Percentiles rank a stretch among this genome's conserved stretches.
Conservation (phyloP, 129 eudicot genomes). For the Flaveria sonorensis region DNA sequence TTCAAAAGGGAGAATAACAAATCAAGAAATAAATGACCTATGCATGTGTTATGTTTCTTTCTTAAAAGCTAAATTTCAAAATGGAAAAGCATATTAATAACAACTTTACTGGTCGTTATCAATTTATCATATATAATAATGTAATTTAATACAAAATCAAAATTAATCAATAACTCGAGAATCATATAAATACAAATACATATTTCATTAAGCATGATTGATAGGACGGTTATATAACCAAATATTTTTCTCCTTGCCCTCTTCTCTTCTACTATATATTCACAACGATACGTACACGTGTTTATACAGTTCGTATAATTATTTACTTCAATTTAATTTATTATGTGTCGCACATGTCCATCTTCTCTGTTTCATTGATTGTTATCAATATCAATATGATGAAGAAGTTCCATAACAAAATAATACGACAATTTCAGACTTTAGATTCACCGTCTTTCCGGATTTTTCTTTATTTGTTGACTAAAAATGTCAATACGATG, state of each 20-base stretch:
- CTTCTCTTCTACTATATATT: background rate
- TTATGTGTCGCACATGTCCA: background rate
- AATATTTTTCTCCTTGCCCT: background rate
- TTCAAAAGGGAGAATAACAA: background rate
- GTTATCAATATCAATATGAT: conserved; percentile 7
- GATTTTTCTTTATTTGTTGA: no score
- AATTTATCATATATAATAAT: background rate
- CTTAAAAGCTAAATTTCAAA: background rate
- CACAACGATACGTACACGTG: background rate
- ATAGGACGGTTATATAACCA: no score
- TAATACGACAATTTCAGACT: no score
- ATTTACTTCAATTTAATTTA: background rate
- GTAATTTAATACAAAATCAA: background rate
- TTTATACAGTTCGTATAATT: background rate
- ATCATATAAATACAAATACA: background rate
- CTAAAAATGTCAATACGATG: no score
- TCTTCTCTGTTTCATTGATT: background rate
- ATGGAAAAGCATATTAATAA: background rate
- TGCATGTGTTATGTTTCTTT: conserved; percentile 20
- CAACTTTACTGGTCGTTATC: background rate
- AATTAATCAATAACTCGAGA: no score
- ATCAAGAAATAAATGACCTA: background rate
- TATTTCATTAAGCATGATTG: no score
- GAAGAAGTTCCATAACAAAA: no score
- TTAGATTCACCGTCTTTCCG: no score